These are phyloP conservation scores for Rutstroemia sydowiana DNA, from an alignment of 2,329 filamentous ascomycete species.

Conservation along the genomic window DNA sequence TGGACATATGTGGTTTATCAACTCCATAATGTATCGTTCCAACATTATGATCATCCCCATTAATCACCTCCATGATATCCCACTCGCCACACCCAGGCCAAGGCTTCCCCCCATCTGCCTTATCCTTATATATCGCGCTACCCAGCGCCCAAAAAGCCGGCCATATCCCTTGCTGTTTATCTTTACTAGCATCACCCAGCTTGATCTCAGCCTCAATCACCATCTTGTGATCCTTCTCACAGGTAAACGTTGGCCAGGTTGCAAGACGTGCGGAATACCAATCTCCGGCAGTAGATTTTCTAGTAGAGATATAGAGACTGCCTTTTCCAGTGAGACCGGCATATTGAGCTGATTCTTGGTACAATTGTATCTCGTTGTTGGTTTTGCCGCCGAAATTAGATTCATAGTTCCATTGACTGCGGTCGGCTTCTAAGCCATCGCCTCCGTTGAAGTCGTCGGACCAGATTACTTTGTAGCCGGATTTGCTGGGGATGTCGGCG, in stretches of 20 bases:
- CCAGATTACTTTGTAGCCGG: not conserved
- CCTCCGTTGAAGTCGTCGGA: not conserved
- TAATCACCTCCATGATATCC: constrained; percentile 39
- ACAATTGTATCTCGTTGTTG: not conserved
- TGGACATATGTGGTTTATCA: not conserved
- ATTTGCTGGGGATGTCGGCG: not conserved
- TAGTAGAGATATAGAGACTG: constrained; percentile 33
- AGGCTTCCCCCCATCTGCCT: too few species aligned
- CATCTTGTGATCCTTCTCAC: constrained; percentile 28
- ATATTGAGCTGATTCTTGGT: not conserved
- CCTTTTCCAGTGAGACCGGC: not conserved
- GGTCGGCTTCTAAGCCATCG: not conserved
- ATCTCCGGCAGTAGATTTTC: constrained; percentile 20
- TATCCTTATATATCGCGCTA: constrained; percentile 16
- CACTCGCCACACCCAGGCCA: constrained; percentile 40
- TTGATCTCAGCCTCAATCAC: constrained; percentile 36
- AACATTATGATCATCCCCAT: constrained; percentile 26
- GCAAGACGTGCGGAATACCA: constrained; percentile 43
- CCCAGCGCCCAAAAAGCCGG: constrained; percentile 42
- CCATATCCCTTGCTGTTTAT: constrained; percentile 37
- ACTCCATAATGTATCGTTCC: not conserved
- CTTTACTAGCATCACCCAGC: constrained; percentile 27
- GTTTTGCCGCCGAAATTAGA: not conserved
- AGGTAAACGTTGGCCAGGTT: constrained; percentile 24
- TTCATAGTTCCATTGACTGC: not conserved